These are phyloP conservation scores for Silybum marianum DNA, from an alignment of 129 eudicot species.

Conservation along the genomic window DNA sequence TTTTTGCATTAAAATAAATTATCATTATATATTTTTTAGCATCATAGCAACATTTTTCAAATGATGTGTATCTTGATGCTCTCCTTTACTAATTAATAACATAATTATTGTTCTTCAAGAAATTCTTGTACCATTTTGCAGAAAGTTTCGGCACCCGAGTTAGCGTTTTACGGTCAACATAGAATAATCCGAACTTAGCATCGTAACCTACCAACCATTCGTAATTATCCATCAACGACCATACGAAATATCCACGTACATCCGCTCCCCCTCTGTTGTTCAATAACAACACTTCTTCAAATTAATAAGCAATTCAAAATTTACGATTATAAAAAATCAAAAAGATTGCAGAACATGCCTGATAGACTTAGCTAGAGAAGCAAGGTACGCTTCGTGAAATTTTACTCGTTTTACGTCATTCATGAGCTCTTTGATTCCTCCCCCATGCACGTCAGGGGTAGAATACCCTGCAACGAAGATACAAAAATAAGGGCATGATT, in stretches of 20 bases:
- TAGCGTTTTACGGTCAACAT: slow-evolving; percentile 42
- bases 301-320: neutral
- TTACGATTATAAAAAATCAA: neutral
- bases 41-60: neutral
- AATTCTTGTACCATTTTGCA: slow-evolving; percentile 49
- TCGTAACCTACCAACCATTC: slow-evolving; percentile 53
- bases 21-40: neutral
- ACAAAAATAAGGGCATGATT: too few relatives aligned
- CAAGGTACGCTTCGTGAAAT: too few relatives aligned
- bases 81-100: neutral
- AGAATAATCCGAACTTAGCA: slow-evolving; percentile 42
- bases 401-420: too few relatives aligned
- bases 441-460: too few relatives aligned
- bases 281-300: neutral
- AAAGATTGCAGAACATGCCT: slow-evolving; percentile 23
- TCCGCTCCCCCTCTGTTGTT: slow-evolving; percentile 51
- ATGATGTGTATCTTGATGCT: neutral
- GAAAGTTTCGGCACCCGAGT: slow-evolving; percentile 47
- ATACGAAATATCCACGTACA: slow-evolving; percentile 51
- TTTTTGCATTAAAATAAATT: neutral
- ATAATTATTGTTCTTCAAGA: slow-evolving; percentile 35
- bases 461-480: too few relatives aligned
- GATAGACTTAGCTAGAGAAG: too few relatives aligned
- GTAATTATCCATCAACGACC: slow-evolving; percentile 37
- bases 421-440: too few relatives aligned